These are phyloP conservation scores for Puccinia triticina DNA, from an alignment of 1,284 basidiomycete species.

Conservation along the genomic window DNA sequence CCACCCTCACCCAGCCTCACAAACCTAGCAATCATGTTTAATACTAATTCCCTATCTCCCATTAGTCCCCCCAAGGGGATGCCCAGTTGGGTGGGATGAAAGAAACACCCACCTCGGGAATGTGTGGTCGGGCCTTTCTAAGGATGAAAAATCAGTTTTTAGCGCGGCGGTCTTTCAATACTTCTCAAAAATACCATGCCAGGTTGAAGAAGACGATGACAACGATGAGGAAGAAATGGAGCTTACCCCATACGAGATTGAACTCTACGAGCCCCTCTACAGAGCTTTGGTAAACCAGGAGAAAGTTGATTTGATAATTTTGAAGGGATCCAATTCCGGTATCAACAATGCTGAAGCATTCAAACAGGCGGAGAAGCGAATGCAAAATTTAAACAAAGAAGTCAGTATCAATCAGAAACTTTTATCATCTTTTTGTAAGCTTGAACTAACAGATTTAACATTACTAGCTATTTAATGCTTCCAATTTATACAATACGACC, in stretches of 20 bases:
- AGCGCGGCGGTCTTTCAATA: not conserved
- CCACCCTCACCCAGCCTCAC: too few species aligned
- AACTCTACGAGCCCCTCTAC: not conserved
- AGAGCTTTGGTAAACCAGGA: not conserved
- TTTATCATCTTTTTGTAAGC: not conserved
- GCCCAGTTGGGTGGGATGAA: not conserved
- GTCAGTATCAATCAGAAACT: not conserved
- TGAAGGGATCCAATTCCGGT: not conserved
- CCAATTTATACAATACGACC: not conserved
- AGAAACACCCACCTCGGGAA: not conserved
- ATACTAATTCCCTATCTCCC: not conserved
- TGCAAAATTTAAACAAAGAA: not conserved
- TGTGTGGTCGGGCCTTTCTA: not conserved
- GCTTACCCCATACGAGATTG: not conserved
- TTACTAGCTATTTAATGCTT: not conserved
- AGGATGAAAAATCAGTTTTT: not conserved
- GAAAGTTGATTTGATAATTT: not conserved
- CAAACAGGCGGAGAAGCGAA: not conserved
- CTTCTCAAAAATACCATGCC: not conserved
- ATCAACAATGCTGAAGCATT: not conserved
- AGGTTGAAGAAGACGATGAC: not conserved
- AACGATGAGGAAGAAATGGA: not conserved
- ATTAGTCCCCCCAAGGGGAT: not conserved
- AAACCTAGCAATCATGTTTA: too few species aligned
- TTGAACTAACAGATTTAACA: not conserved